These are phyloP conservation scores for Verticillium dahliae DNA, from an alignment of 2,329 filamentous ascomycete genomes.

Conservation along the genomic window DNA sequence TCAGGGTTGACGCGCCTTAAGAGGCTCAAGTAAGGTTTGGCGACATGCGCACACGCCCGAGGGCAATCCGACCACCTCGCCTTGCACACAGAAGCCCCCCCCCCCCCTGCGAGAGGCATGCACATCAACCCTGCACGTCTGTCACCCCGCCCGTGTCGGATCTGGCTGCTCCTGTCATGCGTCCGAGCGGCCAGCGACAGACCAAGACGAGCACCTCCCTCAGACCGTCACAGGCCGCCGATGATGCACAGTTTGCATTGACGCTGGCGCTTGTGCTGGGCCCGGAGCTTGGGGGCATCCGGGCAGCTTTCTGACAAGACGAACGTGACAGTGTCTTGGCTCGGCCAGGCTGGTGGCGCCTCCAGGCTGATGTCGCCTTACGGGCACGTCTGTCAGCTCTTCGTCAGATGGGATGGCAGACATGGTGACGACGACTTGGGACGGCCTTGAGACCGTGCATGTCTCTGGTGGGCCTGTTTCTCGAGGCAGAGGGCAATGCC, in stretches of 20 bases:
- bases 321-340: neutral
- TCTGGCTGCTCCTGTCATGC: neutral
- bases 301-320: neutral
- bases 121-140: neutral
- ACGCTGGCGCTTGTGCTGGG: neutral
- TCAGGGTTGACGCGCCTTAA: neutral
- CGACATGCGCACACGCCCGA: neutral
- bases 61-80: neutral
- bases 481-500: neutral
- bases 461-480: neutral
- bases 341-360: neutral
- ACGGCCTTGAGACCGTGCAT: neutral
- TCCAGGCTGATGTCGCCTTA: neutral
- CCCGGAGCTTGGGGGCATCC: neutral
- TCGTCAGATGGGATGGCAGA: neutral
- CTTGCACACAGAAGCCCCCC: neutral
- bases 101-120: no score
- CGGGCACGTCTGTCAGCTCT: no score
- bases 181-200: neutral
- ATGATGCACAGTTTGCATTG: neutral
- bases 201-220: neutral
- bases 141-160: neutral
- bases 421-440: neutral
- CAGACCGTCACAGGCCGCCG: neutral
- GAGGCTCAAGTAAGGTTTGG: neutral